A percentile compares a stretch with the other conserved stretches of the same genome.
These are phyloP conservation scores for Pseudopyrenochaeta lycopersici DNA, from an alignment of 2,329 filamentous ascomycete species.

Conservation along the genomic window DNA sequence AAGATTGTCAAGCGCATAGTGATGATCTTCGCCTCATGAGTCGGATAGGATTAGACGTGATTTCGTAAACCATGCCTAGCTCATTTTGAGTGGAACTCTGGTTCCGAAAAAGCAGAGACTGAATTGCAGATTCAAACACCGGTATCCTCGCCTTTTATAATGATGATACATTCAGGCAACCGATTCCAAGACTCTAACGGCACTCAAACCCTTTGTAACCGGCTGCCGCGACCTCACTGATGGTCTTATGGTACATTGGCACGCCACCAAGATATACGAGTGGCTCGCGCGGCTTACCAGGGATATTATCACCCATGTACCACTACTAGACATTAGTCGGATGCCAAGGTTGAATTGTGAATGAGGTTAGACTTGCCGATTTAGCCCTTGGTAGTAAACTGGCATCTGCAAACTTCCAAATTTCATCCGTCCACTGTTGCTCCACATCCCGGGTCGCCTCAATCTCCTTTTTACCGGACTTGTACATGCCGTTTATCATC, in stretches of 20 bases:
- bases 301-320: constrained; percentile 66
- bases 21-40: too few relatives aligned
- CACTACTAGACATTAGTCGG: constrained; percentile 40
- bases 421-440: constrained; percentile 59
- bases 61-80: too few relatives aligned
- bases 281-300: constrained; percentile 63
- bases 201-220: constrained; percentile 27
- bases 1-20: too few relatives aligned
- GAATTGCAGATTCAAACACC: too few relatives aligned
- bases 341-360: not conserved
- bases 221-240: constrained; percentile 21
- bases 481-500: constrained; percentile 59
- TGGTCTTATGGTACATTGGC: constrained; percentile 28
- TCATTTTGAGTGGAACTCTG: too few relatives aligned
- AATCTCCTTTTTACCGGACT: constrained; percentile 59
- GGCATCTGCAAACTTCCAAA: constrained; percentile 58
- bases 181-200: too few relatives aligned
- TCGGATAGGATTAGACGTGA: too few relatives aligned
- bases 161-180: too few relatives aligned
- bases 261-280: constrained; percentile 57
- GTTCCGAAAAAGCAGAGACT: too few relatives aligned
- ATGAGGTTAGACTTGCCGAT: not conserved
- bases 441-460: constrained; percentile 59
- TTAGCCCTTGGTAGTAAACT: constrained; percentile 60
- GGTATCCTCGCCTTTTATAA: too few relatives aligned